Evolutionary conservation across 2,329 filamentous ascomycete genomes (phyloP).

Genomic region (Fusarium nematophilum): DNA sequence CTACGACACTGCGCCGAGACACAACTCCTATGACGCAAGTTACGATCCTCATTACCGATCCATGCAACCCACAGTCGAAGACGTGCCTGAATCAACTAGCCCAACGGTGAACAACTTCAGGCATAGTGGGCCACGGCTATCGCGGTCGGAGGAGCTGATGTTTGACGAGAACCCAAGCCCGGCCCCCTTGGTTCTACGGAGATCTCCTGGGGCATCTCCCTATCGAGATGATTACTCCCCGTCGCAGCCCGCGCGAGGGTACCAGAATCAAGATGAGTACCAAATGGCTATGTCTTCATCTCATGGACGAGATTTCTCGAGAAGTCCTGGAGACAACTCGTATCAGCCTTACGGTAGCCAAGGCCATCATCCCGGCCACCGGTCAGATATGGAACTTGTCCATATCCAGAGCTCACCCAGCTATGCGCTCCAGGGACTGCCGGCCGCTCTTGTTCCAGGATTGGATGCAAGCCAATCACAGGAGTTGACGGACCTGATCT

Average conservation of each 20-base stretch:
- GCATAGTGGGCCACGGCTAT: conserved; percentile 39
- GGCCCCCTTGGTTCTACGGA: conserved; percentile 58
- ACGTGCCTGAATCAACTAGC: conserved; percentile 66
- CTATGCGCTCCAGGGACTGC: conserved; percentile 61
- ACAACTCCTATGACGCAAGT: conserved; percentile 62
- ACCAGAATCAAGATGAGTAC: conserved; percentile 40
- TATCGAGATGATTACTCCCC: conserved; percentile 41
- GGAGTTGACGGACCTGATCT: conserved; percentile 68
- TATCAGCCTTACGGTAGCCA: conserved; percentile 48
- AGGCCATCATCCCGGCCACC: conserved; percentile 46
- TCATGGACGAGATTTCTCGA: conserved; percentile 50
- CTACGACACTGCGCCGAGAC: conserved; percentile 55
- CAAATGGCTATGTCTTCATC: conserved; percentile 48
- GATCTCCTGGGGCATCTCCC: conserved; percentile 41
- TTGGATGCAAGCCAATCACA: conserved; percentile 66
- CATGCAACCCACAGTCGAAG: conserved; percentile 73
- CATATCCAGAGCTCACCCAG: conserved; percentile 47
- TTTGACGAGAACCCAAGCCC: conserved; percentile 56
- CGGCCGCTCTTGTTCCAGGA: conserved; percentile 70
- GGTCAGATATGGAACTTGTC: conserved; percentile 52
- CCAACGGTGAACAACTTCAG: conserved; percentile 42
- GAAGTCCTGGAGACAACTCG: conserved; percentile 45
- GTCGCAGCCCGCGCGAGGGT: conserved; percentile 32
- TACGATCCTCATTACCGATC: conserved; percentile 61
- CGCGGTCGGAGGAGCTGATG: conserved; percentile 51